Evolutionary conservation across 805 yeast genomes (phyloP), one percentile per base, ranked within the genome.

Genomic region (Debaryomyces tyrocola): DNA sequence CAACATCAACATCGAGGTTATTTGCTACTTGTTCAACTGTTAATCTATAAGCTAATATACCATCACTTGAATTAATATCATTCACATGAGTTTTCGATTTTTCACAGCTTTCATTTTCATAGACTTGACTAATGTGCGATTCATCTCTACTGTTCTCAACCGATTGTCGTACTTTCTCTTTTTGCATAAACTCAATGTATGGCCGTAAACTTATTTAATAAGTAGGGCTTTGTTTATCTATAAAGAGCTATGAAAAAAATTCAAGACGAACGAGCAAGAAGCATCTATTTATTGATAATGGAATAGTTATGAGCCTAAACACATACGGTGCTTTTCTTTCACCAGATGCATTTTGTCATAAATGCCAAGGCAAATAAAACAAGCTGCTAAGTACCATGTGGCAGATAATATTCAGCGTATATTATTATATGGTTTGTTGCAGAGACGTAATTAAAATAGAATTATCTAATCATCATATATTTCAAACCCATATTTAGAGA

Each of bases 1-100:
- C 63, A 15, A 63, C 50, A 54, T 75, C 67, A 2, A 87, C 73
- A 6, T 63, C 58, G 51, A 69, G 75, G 15, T 57, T 47, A 7
- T 63, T 54, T 20, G 67, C 73, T 8, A 76, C 76, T 43, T 66
- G 62, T 10, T 65, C 60, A 15, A 69, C 58, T 0, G 77, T 31
- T 39, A 64, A 56, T 35, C 74, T 59, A 56, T 69, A 64, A 1
- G 72, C 64, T 17, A 31, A 11, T 6, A 2, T 31, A 31, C 14
- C 34, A 2, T 31, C 34, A n/a, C 11, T 14, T 6, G 34, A 31
- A 11, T 31, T 31, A 31, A 4, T 11, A 31, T 31, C 17, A 12
- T 31, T 31, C 17, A 31, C 14, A 31, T 31, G 38, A 35, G 20
- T 15, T 24, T 37, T 37, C 50, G 54, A 41, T 46, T 48, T 39